phyloP scores from a whole-genome alignment of 495 filamentous ascomycete genomes.

The Penicillium lagena region DNA sequence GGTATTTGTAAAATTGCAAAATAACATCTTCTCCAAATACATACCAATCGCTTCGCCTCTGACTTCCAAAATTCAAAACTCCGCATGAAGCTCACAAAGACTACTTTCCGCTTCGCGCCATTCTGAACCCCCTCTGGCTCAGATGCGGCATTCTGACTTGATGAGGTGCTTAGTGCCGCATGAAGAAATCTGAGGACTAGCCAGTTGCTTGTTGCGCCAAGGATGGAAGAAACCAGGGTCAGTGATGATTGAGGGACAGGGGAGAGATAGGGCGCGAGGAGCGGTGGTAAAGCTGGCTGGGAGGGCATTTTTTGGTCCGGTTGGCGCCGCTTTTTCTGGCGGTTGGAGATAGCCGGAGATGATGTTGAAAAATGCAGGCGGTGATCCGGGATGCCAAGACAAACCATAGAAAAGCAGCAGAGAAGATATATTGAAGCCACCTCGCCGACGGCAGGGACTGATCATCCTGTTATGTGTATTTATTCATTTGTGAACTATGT shows the following conservation, averaged over 20 bases:
- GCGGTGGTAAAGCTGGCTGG: constrained; percentile 54
- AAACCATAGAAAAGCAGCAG: too few relatives aligned
- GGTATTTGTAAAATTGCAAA: too few relatives aligned
- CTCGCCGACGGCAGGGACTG: too few relatives aligned
- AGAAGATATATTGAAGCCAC: too few relatives aligned
- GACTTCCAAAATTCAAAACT: constrained; percentile 71
- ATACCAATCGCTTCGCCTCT: constrained; percentile 52
- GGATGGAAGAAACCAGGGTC: constrained; percentile 64
- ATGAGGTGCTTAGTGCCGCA: constrained; percentile 37
- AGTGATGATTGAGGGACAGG: constrained; percentile 46
- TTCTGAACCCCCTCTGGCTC: constrained; percentile 14
- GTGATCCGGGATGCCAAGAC: constrained; percentile 13
- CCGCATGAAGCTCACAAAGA: constrained; percentile 75
- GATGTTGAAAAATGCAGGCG: constrained; percentile 25
- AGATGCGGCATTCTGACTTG: constrained; percentile 14
- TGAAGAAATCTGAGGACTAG: constrained; percentile 60
- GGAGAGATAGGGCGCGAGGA: constrained; percentile 60
- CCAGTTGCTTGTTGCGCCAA: constrained; percentile 71
- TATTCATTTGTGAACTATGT: too few relatives aligned
- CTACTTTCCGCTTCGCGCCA: constrained; percentile 43
- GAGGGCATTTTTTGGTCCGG: constrained; percentile 31
- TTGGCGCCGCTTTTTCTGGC: neutral
- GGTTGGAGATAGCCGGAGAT: constrained; percentile 8
- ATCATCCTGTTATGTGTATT: too few relatives aligned
- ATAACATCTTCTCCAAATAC: constrained; percentile 12